phyloP scores from a whole-genome alignment of 108 stramenopile genomes.

The Discostella pseudostelligera region DNA sequence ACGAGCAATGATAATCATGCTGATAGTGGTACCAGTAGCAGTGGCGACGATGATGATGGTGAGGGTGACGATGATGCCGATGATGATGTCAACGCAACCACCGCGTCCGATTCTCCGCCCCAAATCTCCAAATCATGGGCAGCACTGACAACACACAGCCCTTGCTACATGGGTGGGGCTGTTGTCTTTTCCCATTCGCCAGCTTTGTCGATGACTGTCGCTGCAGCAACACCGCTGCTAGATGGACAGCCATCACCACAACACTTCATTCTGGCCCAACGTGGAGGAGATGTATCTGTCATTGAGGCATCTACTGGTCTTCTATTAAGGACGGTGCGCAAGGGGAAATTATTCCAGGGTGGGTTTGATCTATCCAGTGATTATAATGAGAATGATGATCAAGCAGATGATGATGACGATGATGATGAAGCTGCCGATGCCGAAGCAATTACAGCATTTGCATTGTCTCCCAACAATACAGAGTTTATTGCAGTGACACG shows the following conservation, averaged over 20 bases:
- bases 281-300: slow-evolving; percentile 74
- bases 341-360: slow-evolving; percentile 27
- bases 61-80: slow-evolving; percentile 22
- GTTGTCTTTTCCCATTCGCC: slow-evolving; percentile 49
- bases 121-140: slow-evolving; percentile 86
- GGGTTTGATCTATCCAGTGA: slow-evolving; percentile 24
- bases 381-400: slow-evolving; percentile 16
- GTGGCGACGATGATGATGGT: slow-evolving; percentile 13
- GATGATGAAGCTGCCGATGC: slow-evolving; percentile 70
- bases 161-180: slow-evolving; percentile 81
- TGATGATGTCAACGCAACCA: slow-evolving; percentile 17
- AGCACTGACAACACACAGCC: slow-evolving; percentile 60
- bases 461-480: slow-evolving; percentile 56
- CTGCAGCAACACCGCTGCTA: slow-evolving; percentile 3
- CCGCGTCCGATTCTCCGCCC: slow-evolving; percentile 18
- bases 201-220: not conserved
- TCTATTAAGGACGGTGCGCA: slow-evolving; percentile 46
- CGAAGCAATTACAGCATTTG: slow-evolving; percentile 80
- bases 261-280: slow-evolving; percentile 68
- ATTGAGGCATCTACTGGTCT: slow-evolving; percentile 70
- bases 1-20: slow-evolving; percentile 17
- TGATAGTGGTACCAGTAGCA: slow-evolving; percentile 5
- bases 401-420: slow-evolving; percentile 61
- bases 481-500: slow-evolving; percentile 67
- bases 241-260: slow-evolving; percentile 7